Conservation (phyloP, 2,329 filamentous ascomycete genomes). For the Apiospora aurea region DNA sequence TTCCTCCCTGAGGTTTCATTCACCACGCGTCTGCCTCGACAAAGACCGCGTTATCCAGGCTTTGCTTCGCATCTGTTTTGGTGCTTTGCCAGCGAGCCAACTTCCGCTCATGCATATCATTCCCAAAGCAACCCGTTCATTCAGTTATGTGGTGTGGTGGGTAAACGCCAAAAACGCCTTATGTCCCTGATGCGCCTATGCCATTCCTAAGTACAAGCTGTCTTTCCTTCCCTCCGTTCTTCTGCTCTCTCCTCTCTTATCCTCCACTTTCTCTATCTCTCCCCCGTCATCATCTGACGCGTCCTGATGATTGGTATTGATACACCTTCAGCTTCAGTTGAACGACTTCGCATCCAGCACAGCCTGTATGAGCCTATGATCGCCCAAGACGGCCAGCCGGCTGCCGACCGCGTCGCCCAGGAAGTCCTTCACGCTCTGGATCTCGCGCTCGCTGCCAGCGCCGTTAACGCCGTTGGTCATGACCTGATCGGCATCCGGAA, state of each 20-base stretch:
- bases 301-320: background rate
- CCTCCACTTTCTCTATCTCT: too few species aligned
- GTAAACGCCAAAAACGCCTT: slow-evolving; percentile 16
- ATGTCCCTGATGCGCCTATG: slow-evolving; percentile 12
- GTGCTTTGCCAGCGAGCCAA: background rate
- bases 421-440: slow-evolving; percentile 58
- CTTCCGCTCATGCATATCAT: background rate
- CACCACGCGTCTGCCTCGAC: background rate
- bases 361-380: slow-evolving; percentile 55
- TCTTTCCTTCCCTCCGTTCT: background rate
- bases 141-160: background rate
- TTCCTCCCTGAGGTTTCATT: background rate
- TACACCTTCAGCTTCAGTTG: slow-evolving; percentile 45
- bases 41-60: background rate
- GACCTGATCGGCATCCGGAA: slow-evolving; percentile 40
- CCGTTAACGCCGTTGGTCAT: slow-evolving; percentile 52
- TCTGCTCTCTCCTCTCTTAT: too few species aligned
- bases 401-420: slow-evolving; percentile 62
- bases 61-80: background rate
- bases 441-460: slow-evolving; percentile 47
- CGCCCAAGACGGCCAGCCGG: slow-evolving; percentile 53
- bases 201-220: slow-evolving; percentile 15
- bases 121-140: slow-evolving; percentile 16
- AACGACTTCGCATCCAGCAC: slow-evolving; percentile 63
- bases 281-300: background rate